Evolutionary conservation across 1,139 yeast species (phyloP), one percentile per base, ranked within the genome.

Genomic region (Scheffersomyces segobiensis): DNA sequence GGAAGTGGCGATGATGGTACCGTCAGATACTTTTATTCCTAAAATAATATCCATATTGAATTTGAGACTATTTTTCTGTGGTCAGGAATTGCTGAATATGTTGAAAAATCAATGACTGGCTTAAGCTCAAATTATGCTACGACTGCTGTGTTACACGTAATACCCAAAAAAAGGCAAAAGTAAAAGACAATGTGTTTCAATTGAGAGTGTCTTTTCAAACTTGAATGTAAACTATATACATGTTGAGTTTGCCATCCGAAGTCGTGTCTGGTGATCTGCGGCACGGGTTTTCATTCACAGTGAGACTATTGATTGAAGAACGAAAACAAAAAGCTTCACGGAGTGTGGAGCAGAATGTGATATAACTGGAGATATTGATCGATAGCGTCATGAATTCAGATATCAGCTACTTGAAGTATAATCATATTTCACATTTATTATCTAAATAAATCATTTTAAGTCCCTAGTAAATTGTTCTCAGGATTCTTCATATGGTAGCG

Each of bases 1-100:
- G 21, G 98, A 93, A 19, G 98, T 91, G 69, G 97, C 98, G 61
- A 93, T 76, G 63, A 95, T 81, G 51, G 95, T 97, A 60, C 88
- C 83, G 68, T 92, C 96, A 67, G 85, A 80, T 49, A 93, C 90
- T 69, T 85, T 89, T 67, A 95, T 88, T 60, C 98, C 98, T 67
- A 95, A 80, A 60, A 93, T 80, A 69, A 93, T 87, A 80, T 95
- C 98, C 99, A 95, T 93, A 58, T 59, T 69, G 63, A 26, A 46
- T 8, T 21, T 50, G 22, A 7, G 22, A n/a, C 24, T 19, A 7
- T 42, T 39, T 24, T 42, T 39, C 22, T 46, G 18, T 10, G 24
- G 17, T 48, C 26, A 48, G 24, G 7, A 32, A 19, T 50, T 3
- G 18, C 50, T 24, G 21, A 12, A 20, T 17, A 20, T 55, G 24